Conservation (phyloP, 2,329 filamentous ascomycete genomes). For the Colletotrichum sojae region DNA sequence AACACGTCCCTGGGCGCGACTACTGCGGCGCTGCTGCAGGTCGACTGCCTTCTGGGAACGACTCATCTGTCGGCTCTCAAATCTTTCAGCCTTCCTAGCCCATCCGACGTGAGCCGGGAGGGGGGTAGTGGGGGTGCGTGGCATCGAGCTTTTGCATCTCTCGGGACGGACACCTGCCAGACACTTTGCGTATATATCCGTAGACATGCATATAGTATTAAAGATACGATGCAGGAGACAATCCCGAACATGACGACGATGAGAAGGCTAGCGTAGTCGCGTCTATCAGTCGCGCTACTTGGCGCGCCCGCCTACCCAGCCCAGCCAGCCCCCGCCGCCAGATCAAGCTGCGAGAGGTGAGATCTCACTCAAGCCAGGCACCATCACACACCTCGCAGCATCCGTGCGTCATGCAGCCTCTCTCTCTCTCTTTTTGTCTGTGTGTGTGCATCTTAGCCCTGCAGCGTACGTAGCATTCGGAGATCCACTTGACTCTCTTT, state of each 20-base stretch:
- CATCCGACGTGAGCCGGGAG: background rate
- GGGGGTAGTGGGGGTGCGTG: no score
- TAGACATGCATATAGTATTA: background rate
- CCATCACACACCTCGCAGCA: constrained; percentile 1
- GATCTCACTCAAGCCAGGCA: background rate
- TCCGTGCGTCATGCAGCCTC: constrained; percentile 8
- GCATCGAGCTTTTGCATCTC: no score
- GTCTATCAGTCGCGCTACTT: constrained; percentile 27
- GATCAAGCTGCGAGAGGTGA: no score
- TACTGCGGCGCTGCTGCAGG: constrained; percentile 22
- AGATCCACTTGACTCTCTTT: constrained; percentile 11
- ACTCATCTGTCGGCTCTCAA: constrained; percentile 11
- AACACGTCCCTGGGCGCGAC: background rate
- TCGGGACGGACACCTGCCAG: no score
- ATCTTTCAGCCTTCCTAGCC: background rate
- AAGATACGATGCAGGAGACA: background rate
- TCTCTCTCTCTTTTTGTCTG: constrained; percentile 4
- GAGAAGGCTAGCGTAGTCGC: background rate
- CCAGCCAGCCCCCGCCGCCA: background rate
- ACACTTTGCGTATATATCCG: no score
- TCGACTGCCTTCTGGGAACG: constrained; percentile 16
- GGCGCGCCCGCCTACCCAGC: constrained; percentile 22
- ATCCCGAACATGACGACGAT: no score
- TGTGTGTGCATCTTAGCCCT: constrained; percentile 26
- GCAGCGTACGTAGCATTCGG: constrained; percentile 17